phyloP scores from a whole-genome alignment of 1,284 basidiomycete species.

The Earliella scabrosa region DNA sequence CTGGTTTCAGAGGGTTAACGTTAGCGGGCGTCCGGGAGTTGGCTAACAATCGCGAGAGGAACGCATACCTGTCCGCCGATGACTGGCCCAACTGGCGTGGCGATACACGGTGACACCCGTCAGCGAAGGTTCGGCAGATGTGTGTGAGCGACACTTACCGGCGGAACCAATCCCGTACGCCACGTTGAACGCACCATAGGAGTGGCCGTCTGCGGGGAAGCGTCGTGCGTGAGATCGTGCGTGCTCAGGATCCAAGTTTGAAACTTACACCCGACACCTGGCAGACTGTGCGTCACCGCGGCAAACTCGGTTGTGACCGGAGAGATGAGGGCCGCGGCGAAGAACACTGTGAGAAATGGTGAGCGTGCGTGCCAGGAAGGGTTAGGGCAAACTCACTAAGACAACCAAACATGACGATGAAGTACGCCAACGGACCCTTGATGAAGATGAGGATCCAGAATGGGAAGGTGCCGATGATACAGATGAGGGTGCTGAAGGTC shows the following conservation, averaged over 20 bases:
- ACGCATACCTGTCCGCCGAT: constrained; percentile 63
- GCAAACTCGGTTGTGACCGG: constrained; percentile 70
- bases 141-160: constrained; percentile 35
- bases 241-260: too few species aligned
- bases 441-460: constrained; percentile 70
- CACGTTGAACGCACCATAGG: constrained; percentile 71
- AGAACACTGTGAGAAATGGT: constrained; percentile 52
- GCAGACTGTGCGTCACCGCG: constrained; percentile 52
- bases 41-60: too few species aligned
- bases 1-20: constrained; percentile 36
- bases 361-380: neutral
- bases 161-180: constrained; percentile 67
- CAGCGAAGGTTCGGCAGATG: neutral
- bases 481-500: constrained; percentile 56
- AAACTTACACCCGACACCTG: constrained; percentile 73
- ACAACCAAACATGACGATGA: constrained; percentile 62
- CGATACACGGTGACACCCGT: neutral
- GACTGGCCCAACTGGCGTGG: constrained; percentile 61
- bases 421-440: constrained; percentile 54
- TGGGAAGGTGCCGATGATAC: constrained; percentile 60
- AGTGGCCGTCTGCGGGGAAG: constrained; percentile 66
- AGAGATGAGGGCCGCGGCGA: constrained; percentile 57
- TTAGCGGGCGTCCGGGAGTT: too few species aligned
- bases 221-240: constrained; percentile 8
- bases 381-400: constrained; percentile 47